A percentile compares a stretch with the other conserved stretches of the same genome.
These are phyloP conservation scores for Pythium oligandrum DNA, from an alignment of 352 stramenopile genomes.

Conservation along the genomic window DNA sequence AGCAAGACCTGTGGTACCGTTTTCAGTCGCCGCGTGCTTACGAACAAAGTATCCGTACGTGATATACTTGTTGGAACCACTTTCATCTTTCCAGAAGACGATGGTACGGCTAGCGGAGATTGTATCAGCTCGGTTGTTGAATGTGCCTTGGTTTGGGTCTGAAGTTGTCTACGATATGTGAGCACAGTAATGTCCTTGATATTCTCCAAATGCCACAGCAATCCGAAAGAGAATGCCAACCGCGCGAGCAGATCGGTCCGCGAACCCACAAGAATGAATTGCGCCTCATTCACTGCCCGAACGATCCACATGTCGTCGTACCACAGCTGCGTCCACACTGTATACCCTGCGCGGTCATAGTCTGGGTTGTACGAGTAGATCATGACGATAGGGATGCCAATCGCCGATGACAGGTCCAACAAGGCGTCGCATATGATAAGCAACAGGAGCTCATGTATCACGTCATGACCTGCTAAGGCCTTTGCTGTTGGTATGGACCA, in stretches of 20 bases:
- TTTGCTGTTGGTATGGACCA: conserved; percentile 2
- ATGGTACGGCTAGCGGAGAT: background rate
- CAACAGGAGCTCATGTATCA: background rate
- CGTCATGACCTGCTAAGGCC: background rate
- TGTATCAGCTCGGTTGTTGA: background rate
- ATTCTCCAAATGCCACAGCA: conserved; percentile 4
- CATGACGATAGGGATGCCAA: background rate
- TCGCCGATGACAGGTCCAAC: conserved; percentile 10
- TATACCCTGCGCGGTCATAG: background rate
- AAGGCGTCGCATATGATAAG: conserved; percentile 1
- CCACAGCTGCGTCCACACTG: conserved; percentile 5
- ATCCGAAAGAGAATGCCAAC: background rate
- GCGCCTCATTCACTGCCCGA: conserved; percentile 8
- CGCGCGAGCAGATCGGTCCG: conserved; percentile 1
- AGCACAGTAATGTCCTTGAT: conserved; percentile 4
- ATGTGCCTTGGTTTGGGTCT: conserved; percentile 2
- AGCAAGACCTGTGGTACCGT: background rate
- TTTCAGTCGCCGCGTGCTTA: background rate
- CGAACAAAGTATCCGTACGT: no score
- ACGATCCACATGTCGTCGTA: conserved; percentile 8
- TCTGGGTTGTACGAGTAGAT: conserved; percentile 1
- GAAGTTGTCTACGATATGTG: background rate
- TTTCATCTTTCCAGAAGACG: background rate
- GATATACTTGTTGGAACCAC: no score
- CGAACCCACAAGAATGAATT: conserved; percentile 6